Evolutionary conservation across 352 stramenopile genomes (phyloP).

Genomic region (Phytophthora capsici): DNA sequence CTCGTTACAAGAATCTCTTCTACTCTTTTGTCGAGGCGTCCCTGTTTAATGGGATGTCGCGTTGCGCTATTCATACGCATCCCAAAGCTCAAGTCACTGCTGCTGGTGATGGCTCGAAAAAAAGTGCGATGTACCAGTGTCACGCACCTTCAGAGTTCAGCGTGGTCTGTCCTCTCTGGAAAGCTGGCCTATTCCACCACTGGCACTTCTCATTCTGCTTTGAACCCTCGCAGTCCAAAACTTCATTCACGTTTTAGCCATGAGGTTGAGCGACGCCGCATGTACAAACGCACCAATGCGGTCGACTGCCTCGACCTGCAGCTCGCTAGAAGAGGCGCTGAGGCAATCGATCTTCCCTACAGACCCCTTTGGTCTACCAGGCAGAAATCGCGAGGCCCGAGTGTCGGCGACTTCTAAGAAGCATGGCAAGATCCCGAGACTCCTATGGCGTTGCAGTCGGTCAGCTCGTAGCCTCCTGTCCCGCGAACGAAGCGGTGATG

Average conservation of each 20-base stretch:
- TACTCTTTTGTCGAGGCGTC: slow-evolving; percentile 5
- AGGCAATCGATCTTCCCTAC: slow-evolving; percentile 36
- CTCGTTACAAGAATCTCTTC: slow-evolving; percentile 21
- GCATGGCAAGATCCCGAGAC: slow-evolving; percentile 19
- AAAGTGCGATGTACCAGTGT: slow-evolving; percentile 33
- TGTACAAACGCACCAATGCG: slow-evolving; percentile 33
- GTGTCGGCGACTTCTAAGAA: slow-evolving; percentile 4
- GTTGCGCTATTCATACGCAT: slow-evolving; percentile 29
- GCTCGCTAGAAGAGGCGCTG: slow-evolving; percentile 38
- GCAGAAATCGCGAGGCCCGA: slow-evolving; percentile 27
- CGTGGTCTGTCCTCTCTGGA: slow-evolving; percentile 29
- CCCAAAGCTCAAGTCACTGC: slow-evolving; percentile 3
- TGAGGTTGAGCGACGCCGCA: slow-evolving; percentile 36
- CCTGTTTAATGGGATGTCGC: slow-evolving; percentile 1
- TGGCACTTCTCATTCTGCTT: slow-evolving; percentile 41
- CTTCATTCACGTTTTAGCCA: slow-evolving; percentile 9
- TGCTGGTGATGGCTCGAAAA: slow-evolving; percentile 25
- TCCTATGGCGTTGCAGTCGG: slow-evolving; percentile 35
- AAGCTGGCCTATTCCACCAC: slow-evolving; percentile 29
- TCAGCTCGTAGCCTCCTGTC: slow-evolving; percentile 32
- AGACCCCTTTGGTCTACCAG: slow-evolving; percentile 25
- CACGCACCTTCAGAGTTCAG: slow-evolving; percentile 28
- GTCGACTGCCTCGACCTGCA: slow-evolving; percentile 40
- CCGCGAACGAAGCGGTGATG: slow-evolving; percentile 17
- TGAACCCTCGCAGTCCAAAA: slow-evolving; percentile 1